phyloP scores from a whole-genome alignment of 106 monocot species.

The Dactylorhiza incarnata region DNA sequence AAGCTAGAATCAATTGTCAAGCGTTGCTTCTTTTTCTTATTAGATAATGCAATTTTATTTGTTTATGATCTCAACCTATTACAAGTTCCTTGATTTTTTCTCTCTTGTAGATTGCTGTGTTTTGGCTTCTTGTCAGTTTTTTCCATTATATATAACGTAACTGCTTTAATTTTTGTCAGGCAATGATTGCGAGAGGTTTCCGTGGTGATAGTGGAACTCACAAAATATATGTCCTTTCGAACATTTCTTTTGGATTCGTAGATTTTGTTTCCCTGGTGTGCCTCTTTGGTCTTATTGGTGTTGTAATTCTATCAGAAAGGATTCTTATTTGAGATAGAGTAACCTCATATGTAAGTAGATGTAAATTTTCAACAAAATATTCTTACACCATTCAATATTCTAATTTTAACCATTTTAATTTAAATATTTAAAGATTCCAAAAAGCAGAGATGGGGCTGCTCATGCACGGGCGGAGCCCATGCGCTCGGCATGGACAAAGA shows the following conservation, averaged over 20 bases:
- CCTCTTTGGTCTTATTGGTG: constrained; percentile 47
- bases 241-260: constrained; percentile 34
- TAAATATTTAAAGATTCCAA: too few relatives aligned
- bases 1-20: background rate
- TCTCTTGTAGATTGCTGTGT: background rate
- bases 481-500: too few relatives aligned
- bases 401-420: too few relatives aligned
- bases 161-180: constrained; percentile 33
- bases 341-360: background rate
- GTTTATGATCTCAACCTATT: background rate
- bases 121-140: background rate
- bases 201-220: constrained; percentile 69
- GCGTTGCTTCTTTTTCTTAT: background rate
- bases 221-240: constrained; percentile 60
- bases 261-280: constrained; percentile 53
- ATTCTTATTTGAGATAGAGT: constrained; percentile 17
- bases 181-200: constrained; percentile 94
- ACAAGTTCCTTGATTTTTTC: background rate
- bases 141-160: too few relatives aligned
- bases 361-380: too few relatives aligned
- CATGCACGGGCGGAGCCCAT: too few relatives aligned
- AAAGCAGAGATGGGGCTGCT: too few relatives aligned
- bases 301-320: constrained; percentile 48
- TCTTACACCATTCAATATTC: too few relatives aligned
- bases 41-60: background rate